Conservation (phyloP, 768 basidiomycete species). For the Tulasnella sp. region DNA sequence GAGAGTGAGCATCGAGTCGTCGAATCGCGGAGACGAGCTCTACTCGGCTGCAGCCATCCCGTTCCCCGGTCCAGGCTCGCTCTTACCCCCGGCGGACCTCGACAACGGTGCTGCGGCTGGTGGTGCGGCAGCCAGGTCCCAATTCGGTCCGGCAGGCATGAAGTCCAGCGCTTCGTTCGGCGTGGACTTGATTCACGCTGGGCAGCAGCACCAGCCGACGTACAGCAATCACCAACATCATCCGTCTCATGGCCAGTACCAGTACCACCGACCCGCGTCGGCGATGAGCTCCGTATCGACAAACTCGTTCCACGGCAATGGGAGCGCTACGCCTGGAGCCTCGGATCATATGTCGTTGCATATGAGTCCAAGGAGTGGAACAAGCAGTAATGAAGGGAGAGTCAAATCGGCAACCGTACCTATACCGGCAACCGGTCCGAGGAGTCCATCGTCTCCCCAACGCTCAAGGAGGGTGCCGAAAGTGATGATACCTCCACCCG, state of each 20-base stretch:
- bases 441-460: conserved; percentile 28
- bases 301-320: background rate
- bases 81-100: background rate
- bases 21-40: background rate
- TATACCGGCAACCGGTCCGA: background rate
- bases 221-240: background rate
- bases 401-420: background rate
- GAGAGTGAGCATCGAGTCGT: conserved; percentile 12
- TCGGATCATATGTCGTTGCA: conserved; percentile 13
- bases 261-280: conserved; percentile 2
- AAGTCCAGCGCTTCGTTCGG: conserved; percentile 10
- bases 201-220: background rate
- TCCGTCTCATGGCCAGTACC: background rate
- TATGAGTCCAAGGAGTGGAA: conserved; percentile 2
- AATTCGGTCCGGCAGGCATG: conserved; percentile 9
- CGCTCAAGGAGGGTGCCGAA: conserved; percentile 28
- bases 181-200: conserved; percentile 2
- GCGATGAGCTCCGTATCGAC: conserved; percentile 23
- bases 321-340: background rate
- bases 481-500: conserved; percentile 28
- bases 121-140: background rate
- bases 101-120: background rate
- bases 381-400: background rate
- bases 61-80: conserved; percentile 21
- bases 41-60: background rate